Evolutionary conservation across 2,329 filamentous ascomycete species (phyloP).

Genomic region (Neonectria punicea): DNA sequence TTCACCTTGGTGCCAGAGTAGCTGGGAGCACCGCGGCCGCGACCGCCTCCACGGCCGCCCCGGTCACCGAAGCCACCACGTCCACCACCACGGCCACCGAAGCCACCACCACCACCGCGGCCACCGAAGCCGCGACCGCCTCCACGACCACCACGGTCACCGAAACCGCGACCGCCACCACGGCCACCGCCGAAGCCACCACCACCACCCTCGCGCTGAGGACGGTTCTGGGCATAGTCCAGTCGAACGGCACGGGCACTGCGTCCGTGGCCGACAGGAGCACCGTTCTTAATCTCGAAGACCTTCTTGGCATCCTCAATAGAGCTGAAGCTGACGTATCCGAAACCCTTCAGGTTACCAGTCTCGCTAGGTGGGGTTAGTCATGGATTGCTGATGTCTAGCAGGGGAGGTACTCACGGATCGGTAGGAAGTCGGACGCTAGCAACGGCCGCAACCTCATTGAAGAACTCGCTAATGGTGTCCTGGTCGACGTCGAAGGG

Average conservation of each 20-base stretch:
- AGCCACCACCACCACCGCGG: conserved; percentile 63
- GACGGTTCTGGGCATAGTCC: conserved; percentile 80
- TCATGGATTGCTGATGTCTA: background rate
- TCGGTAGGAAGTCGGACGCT: conserved; percentile 91
- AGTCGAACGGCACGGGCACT: conserved; percentile 81
- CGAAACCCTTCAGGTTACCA: conserved; percentile 90
- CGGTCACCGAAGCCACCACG: conserved; percentile 58
- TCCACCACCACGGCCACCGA: conserved; percentile 58
- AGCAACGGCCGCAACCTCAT: conserved; percentile 74
- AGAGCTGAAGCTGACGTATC: conserved; percentile 85
- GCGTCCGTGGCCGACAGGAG: conserved; percentile 70
- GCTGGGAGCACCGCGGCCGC: conserved; percentile 56
- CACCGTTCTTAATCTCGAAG: conserved; percentile 76
- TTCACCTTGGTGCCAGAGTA: conserved; percentile 81
- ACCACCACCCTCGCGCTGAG: conserved; percentile 64
- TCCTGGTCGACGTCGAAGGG: conserved; percentile 86
- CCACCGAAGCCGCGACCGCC: conserved; percentile 62
- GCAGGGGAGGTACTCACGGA: conserved; percentile 59
- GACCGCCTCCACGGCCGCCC: conserved; percentile 63
- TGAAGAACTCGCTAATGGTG: conserved; percentile 78
- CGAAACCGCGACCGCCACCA: conserved; percentile 59
- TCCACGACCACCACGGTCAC: conserved; percentile 52
- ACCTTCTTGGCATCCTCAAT: conserved; percentile 85
- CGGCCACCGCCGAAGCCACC: conserved; percentile 62
- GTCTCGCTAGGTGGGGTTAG: conserved; percentile 66